Evolutionary conservation across 1,284 basidiomycete species (phyloP), one percentile per base, ranked within the genome.

Genomic region (Coniferiporia weirii): DNA sequence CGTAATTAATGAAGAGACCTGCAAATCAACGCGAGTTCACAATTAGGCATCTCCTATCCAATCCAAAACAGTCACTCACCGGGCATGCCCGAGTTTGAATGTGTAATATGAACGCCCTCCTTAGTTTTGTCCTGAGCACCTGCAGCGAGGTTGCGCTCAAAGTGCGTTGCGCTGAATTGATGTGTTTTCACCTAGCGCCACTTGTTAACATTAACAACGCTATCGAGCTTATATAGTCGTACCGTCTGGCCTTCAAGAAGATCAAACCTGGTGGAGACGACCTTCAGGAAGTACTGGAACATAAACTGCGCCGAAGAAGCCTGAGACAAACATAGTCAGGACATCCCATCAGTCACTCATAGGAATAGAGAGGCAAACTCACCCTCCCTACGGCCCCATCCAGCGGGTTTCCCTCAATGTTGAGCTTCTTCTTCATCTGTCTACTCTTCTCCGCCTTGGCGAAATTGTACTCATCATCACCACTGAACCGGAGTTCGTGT

Each of bases 281-380:
- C 95, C 72, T 99, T 99, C 70, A 98, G 79, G 83, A 98, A 98
- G 75, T 98, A 96, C 69, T 94, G 93, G 81, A 93, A 95, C 93
- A 95, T 93, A 70, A 91, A 94, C 64, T 90, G 80, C 32, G 87
- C 75, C 72, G 85, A 83, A 63, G 69, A 72, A 1, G 87, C 88
- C 84, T 89, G 64, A 19, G 50, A 40, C 46, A 63, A 19, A 59
- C 40, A 60, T 56, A 27, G 44, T 56, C 43, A 13, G 54, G 47
- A 6, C 27, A 20, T 64, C 52, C 54, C 50, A 45, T 34, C 19
- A 55, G 17, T 46, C 12, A 46, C 8, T 46, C 12, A 8, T 46
- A 46, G 59, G 48, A 57, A 38, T 35, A n/a, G 20, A 47, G 56
- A 57, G 8, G 32, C 45, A 27, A 9, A 70, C 75, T 63, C 67